Conservation (phyloP, 2,329 filamentous ascomycete genomes). For the Trichoderma harzianum region DNA sequence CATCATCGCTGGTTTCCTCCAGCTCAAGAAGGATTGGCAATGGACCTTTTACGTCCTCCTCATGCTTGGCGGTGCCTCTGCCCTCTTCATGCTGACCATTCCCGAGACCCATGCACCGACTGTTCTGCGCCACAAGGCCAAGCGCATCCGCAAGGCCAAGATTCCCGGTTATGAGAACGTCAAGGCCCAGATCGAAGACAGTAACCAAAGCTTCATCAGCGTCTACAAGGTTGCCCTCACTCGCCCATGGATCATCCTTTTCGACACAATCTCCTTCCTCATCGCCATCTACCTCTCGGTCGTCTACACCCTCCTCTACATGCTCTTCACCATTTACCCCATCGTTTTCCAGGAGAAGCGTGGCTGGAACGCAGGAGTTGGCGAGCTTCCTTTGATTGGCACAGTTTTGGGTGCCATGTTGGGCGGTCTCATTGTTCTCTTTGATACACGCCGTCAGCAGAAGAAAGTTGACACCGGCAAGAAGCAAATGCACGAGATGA, state of each 20-base stretch:
- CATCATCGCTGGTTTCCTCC: constrained; percentile 53
- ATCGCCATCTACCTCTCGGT: constrained; percentile 51
- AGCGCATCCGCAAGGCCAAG: constrained; percentile 45
- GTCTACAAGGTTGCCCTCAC: constrained; percentile 53
- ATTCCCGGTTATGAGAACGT: constrained; percentile 52
- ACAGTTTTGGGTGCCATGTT: constrained; percentile 46
- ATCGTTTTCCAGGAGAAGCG: constrained; percentile 52
- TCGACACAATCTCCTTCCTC: constrained; percentile 51
- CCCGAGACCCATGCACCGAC: constrained; percentile 54
- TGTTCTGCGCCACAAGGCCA: constrained; percentile 52
- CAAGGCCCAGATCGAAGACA: constrained; percentile 46
- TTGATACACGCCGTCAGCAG: constrained; percentile 37
- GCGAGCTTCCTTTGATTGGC: constrained; percentile 50
- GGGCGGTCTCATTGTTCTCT: constrained; percentile 40
- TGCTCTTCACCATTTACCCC: constrained; percentile 57
- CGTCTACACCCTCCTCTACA: constrained; percentile 52
- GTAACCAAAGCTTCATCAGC: constrained; percentile 38
- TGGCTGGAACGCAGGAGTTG: constrained; percentile 53
- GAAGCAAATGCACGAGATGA: constrained; percentile 25
- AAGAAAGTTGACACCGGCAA: constrained; percentile 40
- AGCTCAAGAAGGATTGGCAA: constrained; percentile 52
- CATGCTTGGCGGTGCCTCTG: constrained; percentile 39
- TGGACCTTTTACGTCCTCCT: constrained; percentile 51
- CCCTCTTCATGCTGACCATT: constrained; percentile 51
- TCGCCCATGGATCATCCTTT: constrained; percentile 51